Base-by-base conservation (phyloP, 83 land plant genomes). In the Isoetes engelmannii region DNA sequence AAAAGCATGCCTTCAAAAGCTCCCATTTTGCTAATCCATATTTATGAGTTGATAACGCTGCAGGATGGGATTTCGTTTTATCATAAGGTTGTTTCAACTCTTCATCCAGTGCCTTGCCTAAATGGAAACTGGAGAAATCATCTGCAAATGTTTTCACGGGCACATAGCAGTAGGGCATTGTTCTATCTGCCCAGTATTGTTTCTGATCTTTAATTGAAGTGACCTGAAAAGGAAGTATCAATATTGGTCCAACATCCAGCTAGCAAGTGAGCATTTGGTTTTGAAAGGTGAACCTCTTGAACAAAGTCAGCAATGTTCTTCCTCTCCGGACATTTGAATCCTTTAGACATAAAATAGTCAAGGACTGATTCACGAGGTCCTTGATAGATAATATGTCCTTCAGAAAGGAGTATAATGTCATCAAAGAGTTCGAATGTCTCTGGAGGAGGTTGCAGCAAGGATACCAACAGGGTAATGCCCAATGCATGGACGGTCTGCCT, bases 191-290 rank as follows among this genome's bases (percentile, higher is more conserved):
- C 70, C 70, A 68, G 6, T 51, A 68, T 37, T 68, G 56, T 12
- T 18, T 58, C 54, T 68, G 70, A 41, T 68, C 70, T 53, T 68
- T 68, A 37, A 42, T 50, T 17, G 70, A 68, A 53, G 58, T 68
- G 19, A 68, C 60, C 70, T 68, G 15, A 9, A 18, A 17, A 51
- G 5, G 17, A 37, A 51, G 20, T 37, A 21, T n/a, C n/a, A 21
- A 28, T 28, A 28, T 0, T 28, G 37, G 1, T 28, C 37, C 37
- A 0, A 28, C 37, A 28, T 28, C 37, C 37, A 28, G 37, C 37
- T 28, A 51, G 54, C 54, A 51, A 3, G 53, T 49, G 53, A 49
- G 15, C 54, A 51, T 51, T 51, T 15, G 15, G 37, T 28, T 28
- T 28, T 0, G 37, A 28, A 28, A 2, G 2, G 37, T 28, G 37